phyloP scores from a whole-genome alignment of 2,329 filamentous ascomycete genomes.

The Bertia moriformis region DNA sequence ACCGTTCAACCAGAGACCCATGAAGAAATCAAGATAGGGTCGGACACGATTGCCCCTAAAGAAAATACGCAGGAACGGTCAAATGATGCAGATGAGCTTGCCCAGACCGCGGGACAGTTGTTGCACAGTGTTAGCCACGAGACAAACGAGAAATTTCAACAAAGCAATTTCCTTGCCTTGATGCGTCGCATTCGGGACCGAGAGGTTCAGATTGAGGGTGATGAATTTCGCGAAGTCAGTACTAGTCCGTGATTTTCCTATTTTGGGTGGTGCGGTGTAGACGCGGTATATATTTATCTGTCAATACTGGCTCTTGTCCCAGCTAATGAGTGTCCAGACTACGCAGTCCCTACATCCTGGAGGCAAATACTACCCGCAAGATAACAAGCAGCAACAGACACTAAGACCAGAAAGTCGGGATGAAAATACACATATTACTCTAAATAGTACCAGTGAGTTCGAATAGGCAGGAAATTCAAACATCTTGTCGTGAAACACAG shows the following conservation, averaged over 20 bases:
- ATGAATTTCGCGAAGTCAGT: conserved; percentile 36
- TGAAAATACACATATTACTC: no score
- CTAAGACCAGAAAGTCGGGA: no score
- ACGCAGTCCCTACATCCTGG: background rate
- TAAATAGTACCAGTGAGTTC: no score
- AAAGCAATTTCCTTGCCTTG: conserved; percentile 49
- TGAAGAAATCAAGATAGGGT: conserved; percentile 13
- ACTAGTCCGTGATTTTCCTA: background rate
- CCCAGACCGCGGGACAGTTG: conserved; percentile 47
- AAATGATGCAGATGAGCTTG: conserved; percentile 44
- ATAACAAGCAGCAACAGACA: background rate
- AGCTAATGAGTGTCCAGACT: background rate
- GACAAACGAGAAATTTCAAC: conserved; percentile 48
- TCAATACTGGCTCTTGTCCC: background rate
- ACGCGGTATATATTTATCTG: background rate
- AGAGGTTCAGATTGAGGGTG: conserved; percentile 49
- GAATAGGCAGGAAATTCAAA: no score
- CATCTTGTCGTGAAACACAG: no score
- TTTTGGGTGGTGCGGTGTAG: background rate
- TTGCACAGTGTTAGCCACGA: conserved; percentile 48
- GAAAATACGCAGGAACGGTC: conserved; percentile 7
- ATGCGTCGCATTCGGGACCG: conserved; percentile 53
- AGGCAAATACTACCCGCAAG: background rate
- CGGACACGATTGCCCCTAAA: conserved; percentile 6
- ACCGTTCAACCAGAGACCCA: conserved; percentile 5